Evolutionary conservation across 2,329 filamentous ascomycete species (phyloP), one percentile per base, ranked within the genome.

Genomic region (Cercospora sojina): DNA sequence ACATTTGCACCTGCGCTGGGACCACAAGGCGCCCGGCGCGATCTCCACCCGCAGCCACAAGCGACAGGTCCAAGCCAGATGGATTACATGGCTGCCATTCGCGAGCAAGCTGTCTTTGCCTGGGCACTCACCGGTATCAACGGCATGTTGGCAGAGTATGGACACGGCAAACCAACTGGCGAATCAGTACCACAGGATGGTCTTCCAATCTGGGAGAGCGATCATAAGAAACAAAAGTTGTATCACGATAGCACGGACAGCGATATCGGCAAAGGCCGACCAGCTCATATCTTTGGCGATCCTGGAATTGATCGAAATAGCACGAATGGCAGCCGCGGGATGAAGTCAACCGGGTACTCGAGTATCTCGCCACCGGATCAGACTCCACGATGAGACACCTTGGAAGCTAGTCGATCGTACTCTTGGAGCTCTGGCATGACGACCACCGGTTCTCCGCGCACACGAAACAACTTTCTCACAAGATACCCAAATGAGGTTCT

Each of bases 21-120:
- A n/a, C 76, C 77, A 3, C 72, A 73, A 60, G 75, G 70, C 32
- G 75, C 76, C 59, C 57, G 65, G 59, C 58, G 67, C 68, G 31
- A 68, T 61, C 62, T 67, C 10, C 59, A 83, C 77, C 79, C 79
- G 60, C 83, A 69, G 85, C 85, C n/a, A 20, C 53, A 57, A 31
- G 53, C 53, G n/a, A 27, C 25, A 5, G 86, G 87, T 41, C 81
- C 84, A 18, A 70, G 71, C 31, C 75, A 84, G 56, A 84, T 87
- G 27, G 85, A 88, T 62, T 87, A 95, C 73, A 92, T 95, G 90
- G 84, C 85, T 63, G 90, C 89, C 2, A 96, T 96, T 70, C 88
- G 90, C 64, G 91, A 95, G 62, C 90, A 93, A 57, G 91, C 91
- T 1, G 90, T 95, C n/a, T 95, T 96, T 76, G 91, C 91, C 9